Conservation (phyloP, 2,329 filamentous ascomycete genomes). For the Neurospora sp. region DNA sequence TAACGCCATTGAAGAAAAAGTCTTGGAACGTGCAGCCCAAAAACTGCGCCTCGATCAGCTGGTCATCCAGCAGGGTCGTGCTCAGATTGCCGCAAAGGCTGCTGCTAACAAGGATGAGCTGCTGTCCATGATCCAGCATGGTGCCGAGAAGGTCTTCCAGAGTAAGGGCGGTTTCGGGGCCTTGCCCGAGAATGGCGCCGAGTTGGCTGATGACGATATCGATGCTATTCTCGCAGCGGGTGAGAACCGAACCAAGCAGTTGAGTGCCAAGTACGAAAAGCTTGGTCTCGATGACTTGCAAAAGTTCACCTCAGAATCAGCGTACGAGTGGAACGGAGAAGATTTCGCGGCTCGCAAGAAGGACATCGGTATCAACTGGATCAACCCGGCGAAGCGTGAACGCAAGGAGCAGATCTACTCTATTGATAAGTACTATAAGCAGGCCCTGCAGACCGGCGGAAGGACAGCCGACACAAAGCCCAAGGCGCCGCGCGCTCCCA, state of each 20-base stretch:
- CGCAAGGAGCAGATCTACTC: conserved; percentile 97
- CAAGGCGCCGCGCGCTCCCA: conserved; percentile 89
- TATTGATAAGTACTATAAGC: conserved; percentile 97
- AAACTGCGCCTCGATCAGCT: conserved; percentile 94
- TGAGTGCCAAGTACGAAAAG: conserved; percentile 93
- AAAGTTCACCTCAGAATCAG: conserved; percentile 94
- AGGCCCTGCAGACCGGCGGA: conserved; percentile 71
- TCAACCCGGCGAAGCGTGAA: conserved; percentile 96
- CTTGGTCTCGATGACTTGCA: conserved; percentile 94
- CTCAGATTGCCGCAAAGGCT: conserved; percentile 81
- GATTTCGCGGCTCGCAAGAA: conserved; percentile 89
- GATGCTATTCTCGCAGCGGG: conserved; percentile 79
- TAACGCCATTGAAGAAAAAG: conserved; percentile 97
- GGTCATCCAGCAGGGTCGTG: conserved; percentile 93
- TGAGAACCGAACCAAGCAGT: conserved; percentile 76
- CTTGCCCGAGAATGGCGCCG: conserved; percentile 47
- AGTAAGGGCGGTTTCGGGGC: conserved; percentile 55
- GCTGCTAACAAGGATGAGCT: conserved; percentile 94
- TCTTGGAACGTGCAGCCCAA: conserved; percentile 89
- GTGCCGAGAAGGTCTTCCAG: conserved; percentile 88
- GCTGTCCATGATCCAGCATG: conserved; percentile 96
- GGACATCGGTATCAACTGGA: conserved; percentile 89
- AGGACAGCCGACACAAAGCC: conserved; percentile 77
- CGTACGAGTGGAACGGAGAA: conserved; percentile 98
- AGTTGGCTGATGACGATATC: conserved; percentile 79